Conservation (phyloP, 768 basidiomycete genomes). For the Pisolithus tinctorius region DNA sequence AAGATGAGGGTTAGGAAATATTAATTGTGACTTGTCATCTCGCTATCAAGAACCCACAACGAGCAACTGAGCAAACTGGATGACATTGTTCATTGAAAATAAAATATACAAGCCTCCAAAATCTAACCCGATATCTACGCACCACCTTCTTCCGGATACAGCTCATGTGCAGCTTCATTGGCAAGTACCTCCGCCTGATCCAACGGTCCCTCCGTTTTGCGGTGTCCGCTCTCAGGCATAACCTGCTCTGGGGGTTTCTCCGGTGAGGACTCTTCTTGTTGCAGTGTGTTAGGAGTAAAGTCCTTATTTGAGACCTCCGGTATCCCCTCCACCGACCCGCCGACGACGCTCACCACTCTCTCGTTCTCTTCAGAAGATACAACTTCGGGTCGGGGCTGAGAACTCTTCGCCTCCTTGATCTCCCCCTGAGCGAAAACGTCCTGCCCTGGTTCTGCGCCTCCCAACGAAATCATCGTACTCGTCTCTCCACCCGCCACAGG, state of each 20-base stretch:
- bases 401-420: constrained; percentile 43
- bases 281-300: not conserved
- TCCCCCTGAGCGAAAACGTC: constrained; percentile 61
- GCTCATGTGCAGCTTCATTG: constrained; percentile 45
- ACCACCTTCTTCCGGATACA: constrained; percentile 34
- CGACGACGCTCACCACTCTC: constrained; percentile 1
- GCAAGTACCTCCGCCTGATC: constrained; percentile 46
- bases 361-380: constrained; percentile 1
- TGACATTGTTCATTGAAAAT: not conserved
- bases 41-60: no score
- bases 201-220: constrained; percentile 34
- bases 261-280: constrained; percentile 3
- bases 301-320: not conserved
- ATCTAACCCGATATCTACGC: constrained; percentile 11
- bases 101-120: not conserved
- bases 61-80: not conserved
- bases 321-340: not conserved
- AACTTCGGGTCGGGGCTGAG: constrained; percentile 2
- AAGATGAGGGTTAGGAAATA: no score
- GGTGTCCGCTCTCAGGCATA: constrained; percentile 4
- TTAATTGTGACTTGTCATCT: no score
- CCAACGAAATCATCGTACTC: constrained; percentile 36
- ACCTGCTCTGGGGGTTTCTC: constrained; percentile 4
- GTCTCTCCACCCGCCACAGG: constrained; percentile 12
- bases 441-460: constrained; percentile 63